Evolutionary conservation across 805 yeast species (phyloP).

Genomic region (Nakazawaea ishiwadae): DNA sequence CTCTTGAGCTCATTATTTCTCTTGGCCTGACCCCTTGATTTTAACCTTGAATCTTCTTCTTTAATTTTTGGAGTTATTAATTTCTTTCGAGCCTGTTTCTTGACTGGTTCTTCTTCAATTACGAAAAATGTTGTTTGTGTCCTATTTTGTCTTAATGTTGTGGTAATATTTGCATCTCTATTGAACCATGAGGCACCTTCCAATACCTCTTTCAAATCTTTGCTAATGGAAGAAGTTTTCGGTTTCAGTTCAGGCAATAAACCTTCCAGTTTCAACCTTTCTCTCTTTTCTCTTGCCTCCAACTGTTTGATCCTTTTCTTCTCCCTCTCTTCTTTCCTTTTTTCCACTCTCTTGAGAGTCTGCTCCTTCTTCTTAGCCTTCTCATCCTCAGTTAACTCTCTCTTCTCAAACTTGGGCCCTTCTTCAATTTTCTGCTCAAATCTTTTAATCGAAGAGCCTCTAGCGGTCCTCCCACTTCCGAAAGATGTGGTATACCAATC

Average conservation of each 20-base stretch:
- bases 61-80: background rate
- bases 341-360: slow-evolving; percentile 2
- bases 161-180: slow-evolving; percentile 4
- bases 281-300: slow-evolving; percentile 2
- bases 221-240: background rate
- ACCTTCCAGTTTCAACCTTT: slow-evolving; percentile 3
- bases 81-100: background rate
- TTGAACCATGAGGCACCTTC: slow-evolving; percentile 13
- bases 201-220: slow-evolving; percentile 2
- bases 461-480: too few relatives aligned
- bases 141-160: slow-evolving; percentile 7
- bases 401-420: background rate
- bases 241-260: background rate
- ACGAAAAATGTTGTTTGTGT: slow-evolving; percentile 10
- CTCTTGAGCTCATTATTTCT: slow-evolving; percentile 1
- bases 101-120: slow-evolving; percentile 3
- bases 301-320: background rate
- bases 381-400: slow-evolving; percentile 5
- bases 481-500: slow-evolving; percentile 24
- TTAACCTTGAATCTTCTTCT: slow-evolving; percentile 3
- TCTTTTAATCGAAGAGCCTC: too few relatives aligned
- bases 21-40: slow-evolving; percentile 4
- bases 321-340: slow-evolving; percentile 3
- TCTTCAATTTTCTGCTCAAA: background rate
- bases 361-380: background rate